Base-by-base conservation (phyloP, 2,329 filamentous ascomycete genomes). In the Alternaria infectoria region DNA sequence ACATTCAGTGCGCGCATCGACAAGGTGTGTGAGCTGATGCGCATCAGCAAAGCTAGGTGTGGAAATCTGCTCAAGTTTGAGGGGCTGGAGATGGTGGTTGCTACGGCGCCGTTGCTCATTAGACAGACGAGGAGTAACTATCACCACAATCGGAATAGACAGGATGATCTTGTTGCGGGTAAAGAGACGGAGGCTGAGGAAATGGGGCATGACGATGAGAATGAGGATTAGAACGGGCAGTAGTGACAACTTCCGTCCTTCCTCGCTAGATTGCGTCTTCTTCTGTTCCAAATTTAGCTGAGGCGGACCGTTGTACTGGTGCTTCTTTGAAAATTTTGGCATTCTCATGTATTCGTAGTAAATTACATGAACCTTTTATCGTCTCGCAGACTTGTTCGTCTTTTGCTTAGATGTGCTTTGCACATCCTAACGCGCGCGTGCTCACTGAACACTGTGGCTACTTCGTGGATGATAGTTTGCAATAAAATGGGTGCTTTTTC, bases 1-100 rank as follows among this genome's bases (percentile, higher is more conserved):
- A 30, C 9, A 11, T 65, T 65, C 26, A 5, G n/a, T 8, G 32
- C 28, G 11, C 55, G 62, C 11, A 57, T 65, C 4, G 19, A 21
- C 11, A 19, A 28, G 8, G 21, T 65, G 3, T 65, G 62, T 40
- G 36, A 54, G 8, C 25, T 65, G 26, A n/a, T 65, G 36, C 40
- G 45, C 1, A n/a, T 50, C 50, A 58, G 49, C 6, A 65, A 62
- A 46, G 28, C 45, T 8, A 28, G 62, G 6, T 65, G 62, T 36
- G 50, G 25, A 17, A 44, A 12, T 11, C 13, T 62, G 17, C 13
- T 65, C 3, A 45, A 44, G 1, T 36, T 25, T 8, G 59, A 62
- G 12, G 50, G 51, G 2, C n/a, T 65, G 54, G 21, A 49, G 5
- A 56, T 65, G 50, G 23, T 36, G 12, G 62, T 62, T 43, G 59